phyloP scores from a whole-genome alignment of 2,329 filamentous ascomycete genomes.

The Pochonia chlamydosporia region DNA sequence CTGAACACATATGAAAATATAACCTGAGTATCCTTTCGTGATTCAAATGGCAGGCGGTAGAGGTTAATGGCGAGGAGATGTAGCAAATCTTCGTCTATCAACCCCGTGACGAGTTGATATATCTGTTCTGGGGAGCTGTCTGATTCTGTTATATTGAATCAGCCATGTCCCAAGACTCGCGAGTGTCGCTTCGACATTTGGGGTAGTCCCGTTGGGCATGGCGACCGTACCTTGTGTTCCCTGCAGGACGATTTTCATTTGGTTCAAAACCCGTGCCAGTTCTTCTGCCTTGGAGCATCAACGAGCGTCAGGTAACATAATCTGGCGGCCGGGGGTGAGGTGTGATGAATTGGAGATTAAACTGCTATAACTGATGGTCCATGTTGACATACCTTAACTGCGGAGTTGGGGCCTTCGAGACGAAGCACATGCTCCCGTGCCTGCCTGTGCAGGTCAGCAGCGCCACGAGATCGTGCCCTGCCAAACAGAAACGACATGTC shows the following conservation, averaged over 20 bases:
- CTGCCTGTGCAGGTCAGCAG: slow-evolving; percentile 49
- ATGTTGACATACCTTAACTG: slow-evolving; percentile 41
- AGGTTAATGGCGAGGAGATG: slow-evolving; percentile 78
- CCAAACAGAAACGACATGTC: slow-evolving; percentile 53
- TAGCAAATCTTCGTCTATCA: slow-evolving; percentile 86
- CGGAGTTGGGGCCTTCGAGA: slow-evolving; percentile 42
- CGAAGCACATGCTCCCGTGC: slow-evolving; percentile 48
- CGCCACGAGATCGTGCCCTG: slow-evolving; percentile 44
- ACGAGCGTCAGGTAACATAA: slow-evolving; percentile 13
- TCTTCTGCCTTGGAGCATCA: slow-evolving; percentile 64
- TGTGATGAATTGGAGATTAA: neutral
- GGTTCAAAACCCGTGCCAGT: slow-evolving; percentile 73
- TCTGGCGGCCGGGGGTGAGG: too few species aligned
- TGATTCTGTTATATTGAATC: slow-evolving; percentile 51
- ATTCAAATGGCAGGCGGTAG: slow-evolving; percentile 85
- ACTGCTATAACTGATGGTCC: neutral
- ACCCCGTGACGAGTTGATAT: slow-evolving; percentile 74
- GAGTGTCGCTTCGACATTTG: too few species aligned
- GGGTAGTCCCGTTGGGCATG: too few species aligned
- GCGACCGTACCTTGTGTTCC: slow-evolving; percentile 87
- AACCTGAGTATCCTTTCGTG: slow-evolving; percentile 89
- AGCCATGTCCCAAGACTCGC: too few species aligned
- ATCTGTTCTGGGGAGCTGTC: slow-evolving; percentile 86
- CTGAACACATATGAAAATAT: slow-evolving; percentile 94
- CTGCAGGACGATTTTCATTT: slow-evolving; percentile 92